Evolutionary conservation across 1,284 basidiomycete species (phyloP).

Genomic region (Puccinia horiana): DNA sequence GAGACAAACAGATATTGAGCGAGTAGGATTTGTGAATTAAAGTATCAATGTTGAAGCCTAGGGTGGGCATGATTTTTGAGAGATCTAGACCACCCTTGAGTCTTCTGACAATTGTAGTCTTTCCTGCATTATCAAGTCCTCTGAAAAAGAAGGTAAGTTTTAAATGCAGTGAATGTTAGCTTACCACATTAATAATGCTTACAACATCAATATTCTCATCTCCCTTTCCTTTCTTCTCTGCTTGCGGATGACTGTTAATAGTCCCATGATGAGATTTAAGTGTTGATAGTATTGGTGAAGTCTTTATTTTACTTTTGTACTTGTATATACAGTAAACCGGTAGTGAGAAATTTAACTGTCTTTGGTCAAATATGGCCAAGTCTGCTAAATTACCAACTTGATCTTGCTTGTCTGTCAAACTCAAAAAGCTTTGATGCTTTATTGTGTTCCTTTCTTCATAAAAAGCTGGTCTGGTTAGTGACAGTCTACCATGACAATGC

Average conservation of each 20-base stretch:
- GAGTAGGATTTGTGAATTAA: constrained; percentile 66
- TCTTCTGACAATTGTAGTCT: constrained; percentile 95
- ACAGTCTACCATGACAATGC: too few relatives aligned
- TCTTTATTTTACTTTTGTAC: background rate
- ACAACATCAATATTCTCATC: constrained; percentile 95
- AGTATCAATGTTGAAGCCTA: constrained; percentile 99
- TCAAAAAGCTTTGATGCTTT: too few relatives aligned
- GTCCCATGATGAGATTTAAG: constrained; percentile 63
- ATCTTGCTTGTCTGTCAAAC: too few relatives aligned
- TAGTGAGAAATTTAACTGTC: background rate
- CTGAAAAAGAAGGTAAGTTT: constrained; percentile 61
- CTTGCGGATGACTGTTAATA: constrained; percentile 96
- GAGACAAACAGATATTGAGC: constrained; percentile 32
- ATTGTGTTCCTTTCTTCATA: too few relatives aligned
- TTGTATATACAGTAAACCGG: background rate
- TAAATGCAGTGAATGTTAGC: background rate
- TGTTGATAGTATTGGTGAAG: background rate
- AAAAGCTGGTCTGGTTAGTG: too few relatives aligned
- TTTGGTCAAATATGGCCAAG: background rate
- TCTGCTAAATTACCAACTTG: background rate
- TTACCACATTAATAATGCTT: constrained; percentile 54
- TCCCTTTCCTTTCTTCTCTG: constrained; percentile 91
- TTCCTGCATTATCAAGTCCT: constrained; percentile 98
- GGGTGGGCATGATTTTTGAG: constrained; percentile 80
- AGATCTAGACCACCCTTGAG: constrained; percentile 83